phyloP scores from a whole-genome alignment of 2,329 filamentous ascomycete species.

The Paramyrothecium sp. region DNA sequence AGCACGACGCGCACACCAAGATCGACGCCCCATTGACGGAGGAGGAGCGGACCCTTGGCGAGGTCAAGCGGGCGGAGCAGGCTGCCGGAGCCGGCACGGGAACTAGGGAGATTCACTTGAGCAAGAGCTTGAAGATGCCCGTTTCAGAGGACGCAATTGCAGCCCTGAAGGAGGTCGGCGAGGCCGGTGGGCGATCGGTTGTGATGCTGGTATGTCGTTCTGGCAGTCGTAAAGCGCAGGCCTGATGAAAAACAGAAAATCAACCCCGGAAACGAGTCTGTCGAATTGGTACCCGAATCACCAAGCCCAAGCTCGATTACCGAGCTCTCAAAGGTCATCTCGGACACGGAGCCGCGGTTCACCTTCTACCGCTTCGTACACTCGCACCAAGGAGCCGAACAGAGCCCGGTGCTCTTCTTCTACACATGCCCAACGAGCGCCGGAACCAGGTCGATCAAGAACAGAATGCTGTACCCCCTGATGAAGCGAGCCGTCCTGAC shows the following conservation, averaged over 20 bases:
- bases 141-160: slow-evolving; percentile 62
- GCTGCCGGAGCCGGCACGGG: slow-evolving; percentile 69
- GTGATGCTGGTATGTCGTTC: slow-evolving; percentile 61
- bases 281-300: slow-evolving; percentile 61
- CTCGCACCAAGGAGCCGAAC: slow-evolving; percentile 49
- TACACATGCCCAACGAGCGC: slow-evolving; percentile 74
- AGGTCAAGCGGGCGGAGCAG: slow-evolving; percentile 73
- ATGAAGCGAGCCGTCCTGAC: slow-evolving; percentile 66
- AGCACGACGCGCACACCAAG: slow-evolving; percentile 66
- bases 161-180: slow-evolving; percentile 59
- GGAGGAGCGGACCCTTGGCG: slow-evolving; percentile 70
- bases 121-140: slow-evolving; percentile 56
- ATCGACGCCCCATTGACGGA: slow-evolving; percentile 72
- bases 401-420: slow-evolving; percentile 70
- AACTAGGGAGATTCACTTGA: slow-evolving; percentile 56
- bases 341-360: slow-evolving; percentile 69
- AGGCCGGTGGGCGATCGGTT: slow-evolving; percentile 48
- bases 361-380: slow-evolving; percentile 72
- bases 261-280: slow-evolving; percentile 65
- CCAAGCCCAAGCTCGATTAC: slow-evolving; percentile 52
- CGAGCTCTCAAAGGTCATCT: slow-evolving; percentile 60
- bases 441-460: slow-evolving; percentile 70
- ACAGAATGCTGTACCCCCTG: slow-evolving; percentile 80
- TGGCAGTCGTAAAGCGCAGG: background rate
- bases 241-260: slow-evolving; percentile 57